Conservation (phyloP, 1,139 yeast genomes). For the Scheffersomyces illinoinensis region DNA sequence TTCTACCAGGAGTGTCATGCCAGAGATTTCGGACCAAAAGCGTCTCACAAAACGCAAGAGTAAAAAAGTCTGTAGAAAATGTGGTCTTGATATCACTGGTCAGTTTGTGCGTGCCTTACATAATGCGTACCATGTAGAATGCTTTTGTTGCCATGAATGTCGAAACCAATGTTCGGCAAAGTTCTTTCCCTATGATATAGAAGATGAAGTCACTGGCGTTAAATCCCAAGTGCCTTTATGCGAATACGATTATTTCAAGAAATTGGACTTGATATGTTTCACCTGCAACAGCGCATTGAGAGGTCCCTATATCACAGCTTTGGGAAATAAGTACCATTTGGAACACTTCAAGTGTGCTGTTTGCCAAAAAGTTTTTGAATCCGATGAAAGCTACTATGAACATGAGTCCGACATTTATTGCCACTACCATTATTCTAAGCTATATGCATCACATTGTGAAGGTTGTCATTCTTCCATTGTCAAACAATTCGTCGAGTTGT, state of each 20-base stretch:
- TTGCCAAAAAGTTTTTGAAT: slow-evolving; percentile 85
- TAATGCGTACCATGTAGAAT: slow-evolving; percentile 78
- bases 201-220: slow-evolving; percentile 31
- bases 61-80: slow-evolving; percentile 55
- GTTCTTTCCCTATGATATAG: slow-evolving; percentile 59
- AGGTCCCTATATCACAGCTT: slow-evolving; percentile 92
- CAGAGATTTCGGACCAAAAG: background rate
- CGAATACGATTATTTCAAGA: slow-evolving; percentile 87
- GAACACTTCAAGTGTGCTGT: slow-evolving; percentile 94
- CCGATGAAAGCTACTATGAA: slow-evolving; percentile 91
- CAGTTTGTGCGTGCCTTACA: slow-evolving; percentile 86
- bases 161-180: slow-evolving; percentile 71
- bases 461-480: slow-evolving; percentile 91
- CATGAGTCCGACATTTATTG: slow-evolving; percentile 83
- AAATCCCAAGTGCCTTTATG: slow-evolving; percentile 71
- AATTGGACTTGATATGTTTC: slow-evolving; percentile 78
- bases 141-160: slow-evolving; percentile 86
- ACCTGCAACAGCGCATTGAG: slow-evolving; percentile 84
- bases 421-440: slow-evolving; percentile 84
- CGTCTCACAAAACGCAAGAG: slow-evolving; percentile 20
- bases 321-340: slow-evolving; percentile 88
- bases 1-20: slow-evolving; percentile 1
- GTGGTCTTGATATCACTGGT: slow-evolving; percentile 69
- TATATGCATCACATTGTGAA: slow-evolving; percentile 86
- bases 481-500: slow-evolving; percentile 91